phyloP scores from a whole-genome alignment of 148 eudicot species.

The Amaranthus hypochondriacus region DNA sequence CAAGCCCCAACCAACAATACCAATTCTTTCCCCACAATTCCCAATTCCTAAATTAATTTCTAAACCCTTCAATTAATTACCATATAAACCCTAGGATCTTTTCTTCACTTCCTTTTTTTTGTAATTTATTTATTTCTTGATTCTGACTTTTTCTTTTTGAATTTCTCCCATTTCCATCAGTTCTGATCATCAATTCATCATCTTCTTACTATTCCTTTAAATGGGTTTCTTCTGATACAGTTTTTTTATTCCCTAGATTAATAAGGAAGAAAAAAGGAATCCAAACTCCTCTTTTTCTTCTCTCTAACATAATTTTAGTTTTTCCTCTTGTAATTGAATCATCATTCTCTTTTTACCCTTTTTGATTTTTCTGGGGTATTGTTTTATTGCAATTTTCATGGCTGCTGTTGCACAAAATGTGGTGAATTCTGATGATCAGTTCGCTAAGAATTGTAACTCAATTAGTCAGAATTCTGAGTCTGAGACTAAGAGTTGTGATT shows the following conservation, averaged over 20 bases:
- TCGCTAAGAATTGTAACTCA: conserved; percentile 26
- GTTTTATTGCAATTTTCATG: conserved; percentile 29
- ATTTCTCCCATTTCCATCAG: background rate
- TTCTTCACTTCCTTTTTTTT: background rate
- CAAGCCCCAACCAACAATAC: too few species aligned
- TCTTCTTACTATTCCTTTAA: conserved; percentile 8
- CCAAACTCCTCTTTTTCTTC: conserved; percentile 5
- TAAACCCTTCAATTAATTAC: too few species aligned
- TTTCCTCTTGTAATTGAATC: conserved; percentile 1
- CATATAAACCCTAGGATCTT: conserved; percentile 30
- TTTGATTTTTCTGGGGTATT: conserved; percentile 3
- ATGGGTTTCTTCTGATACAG: conserved; percentile 30
- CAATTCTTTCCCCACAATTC: too few species aligned
- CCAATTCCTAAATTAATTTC: too few species aligned
- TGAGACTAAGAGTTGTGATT: conserved; percentile 26
- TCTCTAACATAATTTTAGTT: background rate
- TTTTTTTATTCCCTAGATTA: background rate
- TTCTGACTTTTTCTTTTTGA: too few species aligned
- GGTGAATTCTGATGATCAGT: conserved; percentile 40
- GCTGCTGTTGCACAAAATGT: conserved; percentile 42
- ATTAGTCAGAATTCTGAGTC: conserved; percentile 36
- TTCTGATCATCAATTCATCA: conserved; percentile 17
- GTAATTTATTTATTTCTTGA: background rate
- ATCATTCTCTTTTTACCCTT: conserved; percentile 7
- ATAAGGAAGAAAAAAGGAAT: conserved; percentile 14